Base-by-base conservation (phyloP, 2,329 filamentous ascomycete genomes). In the Fusarium multiceps region DNA sequence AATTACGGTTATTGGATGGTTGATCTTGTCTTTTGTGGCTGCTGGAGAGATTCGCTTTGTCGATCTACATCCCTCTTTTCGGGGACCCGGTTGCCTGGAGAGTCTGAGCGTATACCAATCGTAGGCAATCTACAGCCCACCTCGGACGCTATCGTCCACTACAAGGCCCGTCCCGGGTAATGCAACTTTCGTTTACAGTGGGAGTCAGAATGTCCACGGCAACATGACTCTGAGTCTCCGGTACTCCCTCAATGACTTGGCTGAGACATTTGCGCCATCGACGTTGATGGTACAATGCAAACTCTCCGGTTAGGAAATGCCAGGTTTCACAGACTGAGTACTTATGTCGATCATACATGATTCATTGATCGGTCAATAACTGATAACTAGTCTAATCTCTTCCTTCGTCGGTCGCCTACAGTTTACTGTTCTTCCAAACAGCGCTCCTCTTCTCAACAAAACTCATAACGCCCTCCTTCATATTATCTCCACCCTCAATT, bases 361-460 rank as follows among this genome's bases (percentile, higher is more conserved):
- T 46, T 25, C 40, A 54, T 32, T 46, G 40, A 28, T 30, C 40
- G 20, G 14, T 30, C 4, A 25, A 27, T 34, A 16, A 42, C 34
- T 37, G 10, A 54, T 32, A 46, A 27, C 32, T 28, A 49, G 32
- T 40, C 30, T 16, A 32, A 46, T 9, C 28, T 27, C 18, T 55
- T 30, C 10, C 14, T 7, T 7, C 11, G 80, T 78, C 28, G 28
- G 28, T 7, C 13, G 28, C 28, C 28, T 30, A 90, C 71, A 90
- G 73, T 77, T 89, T 90, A 75, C 87, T 89, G 60, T 88, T 82
- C 73, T 83, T 86, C 91, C 92, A 94, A 40, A 82, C 82, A 3
- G 92, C 88, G 80, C 87, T 86, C 75, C 91, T 84, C 84, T 90
- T 93, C 84, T 94, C 91, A 20, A 92, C 89, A 82, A 95, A 95